Percentiles rank a stretch among this genome's conserved stretches.
phyloP scores from a whole-genome alignment of 257 asterid genomes.

The Asclepias syriaca region DNA sequence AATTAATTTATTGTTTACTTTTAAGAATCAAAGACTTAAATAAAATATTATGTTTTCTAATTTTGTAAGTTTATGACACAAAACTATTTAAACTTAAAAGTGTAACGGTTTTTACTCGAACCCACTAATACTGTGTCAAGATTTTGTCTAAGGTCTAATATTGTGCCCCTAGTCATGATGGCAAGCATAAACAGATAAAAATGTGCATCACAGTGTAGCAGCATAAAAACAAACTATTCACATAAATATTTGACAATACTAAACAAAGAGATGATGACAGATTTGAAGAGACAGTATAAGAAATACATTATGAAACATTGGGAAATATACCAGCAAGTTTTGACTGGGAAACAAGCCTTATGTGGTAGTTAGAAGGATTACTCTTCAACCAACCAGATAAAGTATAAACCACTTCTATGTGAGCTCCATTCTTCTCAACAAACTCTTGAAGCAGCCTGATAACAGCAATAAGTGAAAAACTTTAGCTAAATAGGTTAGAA shows the following conservation, averaged over 20 bases:
- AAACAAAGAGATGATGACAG: background rate
- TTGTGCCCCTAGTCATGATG: background rate
- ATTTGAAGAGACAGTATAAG: background rate
- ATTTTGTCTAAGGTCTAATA: no score
- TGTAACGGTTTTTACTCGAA: no score
- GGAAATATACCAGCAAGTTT: constrained; percentile 60
- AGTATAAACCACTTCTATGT: constrained; percentile 58
- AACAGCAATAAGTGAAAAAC: constrained; percentile 8
- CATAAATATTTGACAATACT: background rate
- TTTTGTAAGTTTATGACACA: no score
- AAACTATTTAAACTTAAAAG: no score
- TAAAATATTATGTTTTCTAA: no score
- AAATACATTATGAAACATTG: background rate
- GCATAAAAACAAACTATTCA: background rate
- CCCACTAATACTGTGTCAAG: no score
- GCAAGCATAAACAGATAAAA: background rate
- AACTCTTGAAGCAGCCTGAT: constrained; percentile 78
- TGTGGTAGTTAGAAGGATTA: constrained; percentile 60
- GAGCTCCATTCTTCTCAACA: constrained; percentile 62
- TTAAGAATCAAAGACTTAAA: no score
- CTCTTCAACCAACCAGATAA: constrained; percentile 82
- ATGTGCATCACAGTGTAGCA: background rate
- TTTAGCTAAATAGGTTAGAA: background rate
- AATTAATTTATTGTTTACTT: no score
- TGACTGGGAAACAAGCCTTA: constrained; percentile 60